Conservation (phyloP, 83 land plant species). For the Larix sibirica region DNA sequence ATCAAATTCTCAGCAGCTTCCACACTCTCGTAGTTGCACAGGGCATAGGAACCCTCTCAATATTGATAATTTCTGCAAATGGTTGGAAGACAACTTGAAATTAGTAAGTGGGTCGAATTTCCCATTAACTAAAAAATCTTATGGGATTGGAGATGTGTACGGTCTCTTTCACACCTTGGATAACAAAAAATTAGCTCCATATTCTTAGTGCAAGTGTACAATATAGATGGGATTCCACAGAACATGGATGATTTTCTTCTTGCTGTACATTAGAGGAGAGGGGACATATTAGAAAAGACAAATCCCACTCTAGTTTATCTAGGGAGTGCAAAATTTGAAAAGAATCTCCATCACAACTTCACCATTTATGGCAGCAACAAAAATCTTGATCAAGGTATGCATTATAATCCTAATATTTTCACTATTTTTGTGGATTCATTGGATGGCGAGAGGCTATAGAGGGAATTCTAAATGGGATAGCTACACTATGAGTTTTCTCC, state of each 20-base stretch:
- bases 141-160: conserved; percentile 53
- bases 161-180: conserved; percentile 48
- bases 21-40: not conserved
- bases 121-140: conserved; percentile 22
- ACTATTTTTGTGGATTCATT: too few relatives aligned
- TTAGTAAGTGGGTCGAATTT: conserved; percentile 25
- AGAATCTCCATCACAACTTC: too few relatives aligned
- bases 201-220: conserved; percentile 67
- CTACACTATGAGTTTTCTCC: too few relatives aligned
- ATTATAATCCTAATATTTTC: too few relatives aligned
- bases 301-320: too few relatives aligned
- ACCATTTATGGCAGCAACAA: too few relatives aligned
- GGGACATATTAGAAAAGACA: too few relatives aligned
- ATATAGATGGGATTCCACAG: conserved; percentile 53
- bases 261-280: too few relatives aligned
- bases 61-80: conserved; percentile 17
- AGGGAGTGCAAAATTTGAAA: too few relatives aligned
- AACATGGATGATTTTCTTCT: conserved; percentile 15
- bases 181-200: conserved; percentile 36
- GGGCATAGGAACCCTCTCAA: conserved; percentile 9
- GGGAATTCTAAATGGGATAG: too few relatives aligned
- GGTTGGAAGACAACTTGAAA: conserved; percentile 34
- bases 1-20: not conserved
- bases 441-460: too few relatives aligned
- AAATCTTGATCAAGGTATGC: too few relatives aligned